These are phyloP conservation scores for Whalleya microplaca DNA, from an alignment of 2,329 filamentous ascomycete species.

Conservation along the genomic window DNA sequence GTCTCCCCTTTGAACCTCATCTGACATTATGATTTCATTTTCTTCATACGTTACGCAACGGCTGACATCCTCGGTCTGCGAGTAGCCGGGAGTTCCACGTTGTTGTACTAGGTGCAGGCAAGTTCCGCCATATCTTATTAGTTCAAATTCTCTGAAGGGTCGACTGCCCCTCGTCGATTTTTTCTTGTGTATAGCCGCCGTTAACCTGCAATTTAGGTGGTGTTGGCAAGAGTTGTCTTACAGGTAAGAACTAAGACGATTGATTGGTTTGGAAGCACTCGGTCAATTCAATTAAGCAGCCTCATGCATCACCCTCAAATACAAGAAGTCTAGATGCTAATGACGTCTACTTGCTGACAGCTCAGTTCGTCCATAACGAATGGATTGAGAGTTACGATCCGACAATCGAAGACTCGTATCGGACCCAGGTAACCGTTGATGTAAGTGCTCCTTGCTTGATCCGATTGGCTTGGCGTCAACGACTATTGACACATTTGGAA, in stretches of 20 bases:
- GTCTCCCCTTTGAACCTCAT: constrained; percentile 23
- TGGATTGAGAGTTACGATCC: constrained; percentile 90
- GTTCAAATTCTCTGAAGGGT: background rate
- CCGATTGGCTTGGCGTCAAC: constrained; percentile 19
- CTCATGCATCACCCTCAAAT: constrained; percentile 11
- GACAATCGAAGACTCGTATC: constrained; percentile 78
- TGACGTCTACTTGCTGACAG: constrained; percentile 47
- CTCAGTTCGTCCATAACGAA: constrained; percentile 91
- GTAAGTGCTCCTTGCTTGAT: constrained; percentile 56
- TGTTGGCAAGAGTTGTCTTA: constrained; percentile 91
- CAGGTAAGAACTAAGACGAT: constrained; percentile 58
- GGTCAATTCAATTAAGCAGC: constrained; percentile 11
- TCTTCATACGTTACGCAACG: constrained; percentile 12
- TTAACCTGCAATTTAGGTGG: constrained; percentile 61
- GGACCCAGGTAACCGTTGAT: constrained; percentile 79
- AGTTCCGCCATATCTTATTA: constrained; percentile 33
- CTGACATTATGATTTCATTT: background rate
- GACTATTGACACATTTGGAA: constrained; percentile 39
- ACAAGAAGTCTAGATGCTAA: constrained; percentile 11
- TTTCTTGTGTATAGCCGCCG: constrained; percentile 22
- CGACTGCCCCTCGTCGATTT: constrained; percentile 11
- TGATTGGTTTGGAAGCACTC: background rate
- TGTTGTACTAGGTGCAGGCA: constrained; percentile 80
- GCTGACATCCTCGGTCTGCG: constrained; percentile 32
- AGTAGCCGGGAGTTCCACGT: constrained; percentile 77